Conservation (phyloP, 2,329 filamentous ascomycete species). For the Penicillium polonicum region DNA sequence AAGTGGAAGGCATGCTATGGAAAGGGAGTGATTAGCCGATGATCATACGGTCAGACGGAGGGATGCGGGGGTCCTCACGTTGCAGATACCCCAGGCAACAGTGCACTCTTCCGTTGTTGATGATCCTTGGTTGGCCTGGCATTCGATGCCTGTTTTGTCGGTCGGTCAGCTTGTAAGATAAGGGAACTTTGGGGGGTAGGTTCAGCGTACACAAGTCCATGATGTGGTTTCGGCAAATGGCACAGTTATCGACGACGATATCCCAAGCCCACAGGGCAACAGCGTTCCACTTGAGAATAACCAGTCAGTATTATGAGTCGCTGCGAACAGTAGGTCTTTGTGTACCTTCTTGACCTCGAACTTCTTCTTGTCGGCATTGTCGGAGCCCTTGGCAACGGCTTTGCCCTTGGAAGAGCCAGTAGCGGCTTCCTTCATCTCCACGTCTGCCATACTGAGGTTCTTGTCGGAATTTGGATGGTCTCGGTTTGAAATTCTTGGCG, state of each 20-base stretch:
- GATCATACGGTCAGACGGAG: not conserved
- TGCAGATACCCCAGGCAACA: constrained; percentile 98
- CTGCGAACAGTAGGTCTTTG: constrained; percentile 8
- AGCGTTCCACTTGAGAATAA: constrained; percentile 78
- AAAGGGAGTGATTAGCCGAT: not conserved
- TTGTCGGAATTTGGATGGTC: not conserved
- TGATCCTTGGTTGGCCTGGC: constrained; percentile 96
- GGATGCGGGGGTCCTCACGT: constrained; percentile 60
- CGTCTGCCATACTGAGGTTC: constrained; percentile 72
- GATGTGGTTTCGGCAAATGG: constrained; percentile 98
- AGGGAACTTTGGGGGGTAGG: not conserved
- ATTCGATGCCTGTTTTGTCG: constrained; percentile 74
- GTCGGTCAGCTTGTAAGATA: constrained; percentile 17
- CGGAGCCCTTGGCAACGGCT: constrained; percentile 56
- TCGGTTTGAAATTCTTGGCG: constrained; percentile 8
- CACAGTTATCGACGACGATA: constrained; percentile 98
- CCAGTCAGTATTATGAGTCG: constrained; percentile 13
- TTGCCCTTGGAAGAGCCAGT: constrained; percentile 52
- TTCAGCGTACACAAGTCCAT: constrained; percentile 84
- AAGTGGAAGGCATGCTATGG: constrained; percentile 96
- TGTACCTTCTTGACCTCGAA: constrained; percentile 98
- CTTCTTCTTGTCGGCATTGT: constrained; percentile 74
- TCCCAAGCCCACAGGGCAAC: constrained; percentile 99
- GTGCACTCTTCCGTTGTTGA: constrained; percentile 98
- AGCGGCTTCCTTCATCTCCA: constrained; percentile 87